A percentile compares a stretch with the other conserved stretches of the same genome.
These are phyloP conservation scores for Eucalyptus curtisii DNA, from an alignment of 345 rosid genomes.

Conservation along the genomic window DNA sequence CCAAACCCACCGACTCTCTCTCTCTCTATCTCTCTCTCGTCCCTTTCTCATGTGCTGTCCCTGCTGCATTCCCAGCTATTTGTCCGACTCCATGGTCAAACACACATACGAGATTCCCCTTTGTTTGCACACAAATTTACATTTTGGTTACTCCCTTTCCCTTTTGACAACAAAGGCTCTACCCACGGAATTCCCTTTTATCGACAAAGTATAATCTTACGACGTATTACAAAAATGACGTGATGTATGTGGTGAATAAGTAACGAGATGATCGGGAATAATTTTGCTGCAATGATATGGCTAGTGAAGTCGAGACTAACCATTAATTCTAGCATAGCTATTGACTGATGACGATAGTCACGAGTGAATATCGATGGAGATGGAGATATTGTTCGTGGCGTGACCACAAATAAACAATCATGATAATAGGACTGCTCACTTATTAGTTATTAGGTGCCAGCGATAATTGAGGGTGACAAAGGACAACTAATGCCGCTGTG, in stretches of 20 bases:
- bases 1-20: neutral
- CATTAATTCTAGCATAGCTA: neutral
- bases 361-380: neutral
- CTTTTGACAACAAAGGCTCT: neutral
- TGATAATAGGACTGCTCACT: neutral
- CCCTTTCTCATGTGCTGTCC: neutral
- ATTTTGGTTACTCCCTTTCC: neutral
- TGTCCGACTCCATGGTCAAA: neutral
- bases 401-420: neutral
- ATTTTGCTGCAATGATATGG: neutral
- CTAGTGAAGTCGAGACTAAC: neutral
- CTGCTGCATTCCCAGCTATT: neutral
- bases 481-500: neutral
- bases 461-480: neutral
- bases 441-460: neutral
- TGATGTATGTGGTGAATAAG: neutral
- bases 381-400: neutral
- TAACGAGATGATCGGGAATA: neutral
- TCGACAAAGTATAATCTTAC: neutral
- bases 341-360: fast-evolving
- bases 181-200: neutral
- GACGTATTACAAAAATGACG: neutral
- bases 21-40: neutral
- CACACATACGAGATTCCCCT: neutral
- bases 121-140: neutral